Conservation (phyloP, 352 stramenopile species). For the Phytophthora vignae region DNA sequence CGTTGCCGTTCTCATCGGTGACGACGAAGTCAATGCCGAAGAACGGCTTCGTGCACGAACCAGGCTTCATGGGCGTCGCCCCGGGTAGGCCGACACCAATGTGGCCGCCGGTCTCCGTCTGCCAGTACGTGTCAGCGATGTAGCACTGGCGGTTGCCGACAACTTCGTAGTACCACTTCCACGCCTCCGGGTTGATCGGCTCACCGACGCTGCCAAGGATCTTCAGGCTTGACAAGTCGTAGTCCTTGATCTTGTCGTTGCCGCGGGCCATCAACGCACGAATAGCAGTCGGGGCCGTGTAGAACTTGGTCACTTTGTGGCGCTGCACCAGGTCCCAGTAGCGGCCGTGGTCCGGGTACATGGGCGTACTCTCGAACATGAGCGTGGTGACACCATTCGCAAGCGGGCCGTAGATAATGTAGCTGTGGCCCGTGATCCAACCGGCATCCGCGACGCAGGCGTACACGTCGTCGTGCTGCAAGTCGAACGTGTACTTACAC, state of each 20-base stretch:
- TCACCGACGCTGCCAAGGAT: conserved; percentile 98
- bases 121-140: conserved; percentile 98
- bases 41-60: conserved; percentile 95
- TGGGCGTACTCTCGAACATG: conserved; percentile 98
- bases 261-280: conserved; percentile 98
- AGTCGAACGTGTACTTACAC: conserved; percentile 94
- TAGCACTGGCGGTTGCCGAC: conserved; percentile 91
- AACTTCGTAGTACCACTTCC: conserved; percentile 97
- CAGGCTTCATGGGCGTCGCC: conserved; percentile 90
- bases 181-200: conserved; percentile 98
- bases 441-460: conserved; percentile 96
- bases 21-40: conserved; percentile 96
- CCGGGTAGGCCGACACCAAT: conserved; percentile 95
- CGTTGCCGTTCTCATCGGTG: conserved; percentile 86
- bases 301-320: conserved; percentile 97
- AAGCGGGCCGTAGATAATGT: conserved; percentile 98
- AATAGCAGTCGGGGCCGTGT: conserved; percentile 96
- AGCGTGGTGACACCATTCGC: conserved; percentile 97
- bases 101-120: conserved; percentile 98
- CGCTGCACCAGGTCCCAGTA: conserved; percentile 98
- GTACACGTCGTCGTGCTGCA: conserved; percentile 94
- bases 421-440: conserved; percentile 98
- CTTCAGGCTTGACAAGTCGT: conserved; percentile 78
- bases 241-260: conserved; percentile 91
- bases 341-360: conserved; percentile 95